A percentile compares a stretch with the other conserved stretches of the same genome.
Conservation (phyloP, 495 filamentous ascomycete genomes). For the Penicillium steckii region DNA sequence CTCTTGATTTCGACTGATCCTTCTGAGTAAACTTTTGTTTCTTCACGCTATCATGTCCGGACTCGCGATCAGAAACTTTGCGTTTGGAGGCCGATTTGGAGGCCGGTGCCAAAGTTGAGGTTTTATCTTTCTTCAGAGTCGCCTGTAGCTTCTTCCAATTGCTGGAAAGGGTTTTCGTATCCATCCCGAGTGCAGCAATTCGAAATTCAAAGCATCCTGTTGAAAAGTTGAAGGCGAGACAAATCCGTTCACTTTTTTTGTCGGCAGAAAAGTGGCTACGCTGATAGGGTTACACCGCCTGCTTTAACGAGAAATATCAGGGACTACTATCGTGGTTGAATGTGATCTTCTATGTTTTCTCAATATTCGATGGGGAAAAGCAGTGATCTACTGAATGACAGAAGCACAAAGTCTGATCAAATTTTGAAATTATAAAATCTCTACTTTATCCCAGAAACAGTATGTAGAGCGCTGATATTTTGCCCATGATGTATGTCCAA, state of each 20-base stretch:
- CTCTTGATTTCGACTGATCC: constrained; percentile 20
- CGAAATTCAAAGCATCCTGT: constrained; percentile 8
- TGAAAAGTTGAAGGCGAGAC: background rate
- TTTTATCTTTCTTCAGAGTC: constrained; percentile 53
- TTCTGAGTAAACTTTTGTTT: constrained; percentile 35
- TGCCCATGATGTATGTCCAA: constrained; percentile 30
- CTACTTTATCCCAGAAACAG: background rate
- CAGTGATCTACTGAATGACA: no score
- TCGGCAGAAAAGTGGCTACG: constrained; percentile 16
- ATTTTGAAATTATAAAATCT: constrained; percentile 1
- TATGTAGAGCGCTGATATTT: constrained; percentile 3
- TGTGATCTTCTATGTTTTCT: no score
- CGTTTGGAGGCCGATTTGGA: constrained; percentile 35
- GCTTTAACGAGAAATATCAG: background rate
- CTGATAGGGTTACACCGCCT: constrained; percentile 9
- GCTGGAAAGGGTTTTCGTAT: constrained; percentile 46
- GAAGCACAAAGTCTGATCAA: constrained; percentile 9
- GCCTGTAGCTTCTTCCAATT: constrained; percentile 79
- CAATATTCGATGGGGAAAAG: no score
- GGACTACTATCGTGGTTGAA: background rate
- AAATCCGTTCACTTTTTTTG: constrained; percentile 14
- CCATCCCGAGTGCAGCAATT: constrained; percentile 34
- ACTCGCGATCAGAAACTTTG: constrained; percentile 37
- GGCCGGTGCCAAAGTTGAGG: constrained; percentile 16
- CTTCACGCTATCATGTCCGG: constrained; percentile 35